Conservation (phyloP, 371 early-diverging fungal genomes). For the Circinella minor region DNA sequence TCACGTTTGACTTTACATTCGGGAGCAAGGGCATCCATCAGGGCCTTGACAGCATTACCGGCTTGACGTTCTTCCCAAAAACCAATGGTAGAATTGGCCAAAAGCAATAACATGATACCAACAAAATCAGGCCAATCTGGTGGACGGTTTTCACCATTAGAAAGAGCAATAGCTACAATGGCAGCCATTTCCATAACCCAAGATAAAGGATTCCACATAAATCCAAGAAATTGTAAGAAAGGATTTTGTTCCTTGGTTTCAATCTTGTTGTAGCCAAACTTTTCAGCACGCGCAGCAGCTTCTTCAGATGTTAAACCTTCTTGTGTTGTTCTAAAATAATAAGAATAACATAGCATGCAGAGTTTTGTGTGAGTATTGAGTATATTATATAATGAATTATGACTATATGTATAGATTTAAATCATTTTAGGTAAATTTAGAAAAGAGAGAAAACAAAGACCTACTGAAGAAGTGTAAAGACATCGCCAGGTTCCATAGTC, state of each 20-base stretch:
- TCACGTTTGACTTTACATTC: conserved; percentile 74
- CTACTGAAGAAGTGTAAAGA: conserved; percentile 72
- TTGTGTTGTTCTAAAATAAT: conserved; percentile 50
- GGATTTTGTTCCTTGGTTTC: conserved; percentile 82
- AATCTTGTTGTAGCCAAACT: conserved; percentile 74
- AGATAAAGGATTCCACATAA: conserved; percentile 85
- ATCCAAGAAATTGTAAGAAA: conserved; percentile 84
- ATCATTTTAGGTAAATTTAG: not conserved
- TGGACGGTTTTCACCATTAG: conserved; percentile 68
- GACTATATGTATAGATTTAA: too few relatives aligned
- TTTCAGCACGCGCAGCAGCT: conserved; percentile 64
- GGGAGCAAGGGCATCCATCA: conserved; percentile 79
- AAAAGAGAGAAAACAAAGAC: conserved; percentile 22
- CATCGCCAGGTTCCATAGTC: conserved; percentile 78
- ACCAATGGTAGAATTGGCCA: conserved; percentile 88
- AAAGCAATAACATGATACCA: conserved; percentile 79
- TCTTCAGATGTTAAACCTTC: conserved; percentile 70
- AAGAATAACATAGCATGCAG: not conserved
- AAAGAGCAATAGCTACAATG: conserved; percentile 72
- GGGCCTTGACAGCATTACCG: conserved; percentile 78
- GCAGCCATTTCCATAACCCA: conserved; percentile 86
- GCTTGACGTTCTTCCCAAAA: conserved; percentile 86
- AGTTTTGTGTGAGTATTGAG: too few relatives aligned
- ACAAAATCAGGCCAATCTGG: conserved; percentile 88
- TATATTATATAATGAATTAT: too few relatives aligned